These are phyloP conservation scores for Aspergillus clavatus DNA, from an alignment of 2,329 filamentous ascomycete genomes.

Conservation along the genomic window DNA sequence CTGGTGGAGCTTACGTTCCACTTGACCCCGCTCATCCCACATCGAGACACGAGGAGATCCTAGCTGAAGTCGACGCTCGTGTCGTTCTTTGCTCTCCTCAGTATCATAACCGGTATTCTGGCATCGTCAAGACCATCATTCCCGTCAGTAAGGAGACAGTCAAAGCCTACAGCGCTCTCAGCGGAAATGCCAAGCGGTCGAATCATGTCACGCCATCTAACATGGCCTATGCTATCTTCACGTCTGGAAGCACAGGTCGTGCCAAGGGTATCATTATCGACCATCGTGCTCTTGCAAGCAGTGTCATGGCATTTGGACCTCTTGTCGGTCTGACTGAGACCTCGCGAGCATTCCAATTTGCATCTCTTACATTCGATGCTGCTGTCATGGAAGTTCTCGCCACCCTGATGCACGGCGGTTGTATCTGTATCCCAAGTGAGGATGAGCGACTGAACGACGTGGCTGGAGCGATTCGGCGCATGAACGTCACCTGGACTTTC, in stretches of 20 bases:
- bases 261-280: slow-evolving; percentile 37
- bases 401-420: slow-evolving; percentile 41
- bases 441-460: slow-evolving; percentile 46
- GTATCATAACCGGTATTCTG: slow-evolving; percentile 26
- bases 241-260: slow-evolving; percentile 35
- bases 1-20: slow-evolving; percentile 32
- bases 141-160: slow-evolving; percentile 31
- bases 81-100: slow-evolving; percentile 32
- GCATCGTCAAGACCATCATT: slow-evolving; percentile 27
- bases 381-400: slow-evolving; percentile 38
- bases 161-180: slow-evolving; percentile 22
- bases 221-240: slow-evolving; percentile 34
- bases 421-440: slow-evolving; percentile 46
- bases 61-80: slow-evolving; percentile 27
- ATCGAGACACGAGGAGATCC: slow-evolving; percentile 30
- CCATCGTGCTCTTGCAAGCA: slow-evolving; percentile 31
- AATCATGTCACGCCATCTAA: slow-evolving; percentile 19
- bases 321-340: slow-evolving; percentile 20
- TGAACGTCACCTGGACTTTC: slow-evolving; percentile 47
- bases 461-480: slow-evolving; percentile 43
- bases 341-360: slow-evolving; percentile 40
- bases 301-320: slow-evolving; percentile 27
- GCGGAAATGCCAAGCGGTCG: slow-evolving; percentile 2
- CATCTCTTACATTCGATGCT: slow-evolving; percentile 45
- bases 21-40: slow-evolving; percentile 33